Base-by-base conservation (phyloP, 2,329 filamentous ascomycete genomes). In the Lachnellula suecica region DNA sequence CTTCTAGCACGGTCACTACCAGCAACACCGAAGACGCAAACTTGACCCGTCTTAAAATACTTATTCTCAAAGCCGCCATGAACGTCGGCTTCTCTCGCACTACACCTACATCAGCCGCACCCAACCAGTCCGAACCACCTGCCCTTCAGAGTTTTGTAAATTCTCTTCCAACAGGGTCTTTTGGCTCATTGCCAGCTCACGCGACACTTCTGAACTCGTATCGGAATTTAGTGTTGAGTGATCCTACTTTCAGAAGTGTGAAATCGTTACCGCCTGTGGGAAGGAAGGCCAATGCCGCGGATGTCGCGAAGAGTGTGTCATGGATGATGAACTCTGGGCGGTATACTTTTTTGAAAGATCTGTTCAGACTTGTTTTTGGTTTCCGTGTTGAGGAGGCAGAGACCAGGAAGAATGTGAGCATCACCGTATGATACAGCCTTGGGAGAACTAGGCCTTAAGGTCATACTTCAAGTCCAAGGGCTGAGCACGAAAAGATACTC, bases 351-450 rank as follows among this genome's bases (percentile, higher is more conserved):
- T 73, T 97, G 57, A 79, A 84, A 45, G 91, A 96, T 63, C 75
- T 97, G 13, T 97, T 89, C 72, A 81, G 83, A 48, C 78, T 93
- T 37, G 91, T 96, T 2, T 96, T 95, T 68, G 88, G 90, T 3
- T 93, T 93, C 65, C 82, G 87, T 44, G 72, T 91, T 15, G 90
- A 96, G 50, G 91, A 96, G 63, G 86, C 83, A 1, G 83, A 87
- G 43, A 74, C 77, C 49, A 77, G 86, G 58, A 87, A 88, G 63
- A 82, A 79, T 51, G 75, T 85, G 44, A 83, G 79, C 54, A 86
- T 89, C 53, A 71, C 72, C 17, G 75, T 86, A 17, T 84, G 54
- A 65, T n/a, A n/a, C n/a, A n/a, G n/a, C n/a, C n/a, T n/a, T n/a
- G n/a, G n/a, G n/a, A n/a, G n/a, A n/a, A n/a, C n/a, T n/a, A n/a